phyloP scores from a whole-genome alignment of 495 filamentous ascomycete species.

The Mytilinidion resinicola region DNA sequence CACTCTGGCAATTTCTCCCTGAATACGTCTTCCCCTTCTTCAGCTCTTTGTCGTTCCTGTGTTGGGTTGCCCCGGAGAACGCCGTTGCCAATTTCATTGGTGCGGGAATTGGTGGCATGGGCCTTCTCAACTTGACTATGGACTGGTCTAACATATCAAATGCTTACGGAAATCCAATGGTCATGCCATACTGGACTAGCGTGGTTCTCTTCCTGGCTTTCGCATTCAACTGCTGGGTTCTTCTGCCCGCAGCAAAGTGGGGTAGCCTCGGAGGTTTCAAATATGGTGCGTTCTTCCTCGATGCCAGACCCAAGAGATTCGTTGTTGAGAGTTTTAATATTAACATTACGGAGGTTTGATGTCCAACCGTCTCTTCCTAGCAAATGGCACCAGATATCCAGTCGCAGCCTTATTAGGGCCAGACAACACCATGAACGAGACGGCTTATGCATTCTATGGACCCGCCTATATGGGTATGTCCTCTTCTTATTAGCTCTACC shows the following conservation, averaged over 20 bases:
- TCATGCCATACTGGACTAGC: constrained; percentile 52
- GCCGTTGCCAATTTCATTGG: constrained; percentile 53
- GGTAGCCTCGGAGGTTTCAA: constrained; percentile 47
- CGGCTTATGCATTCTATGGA: constrained; percentile 46
- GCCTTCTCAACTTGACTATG: constrained; percentile 50
- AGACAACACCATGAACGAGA: constrained; percentile 47
- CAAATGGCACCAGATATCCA: constrained; percentile 48
- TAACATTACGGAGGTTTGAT: constrained; percentile 42
- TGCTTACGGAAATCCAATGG: constrained; percentile 44
- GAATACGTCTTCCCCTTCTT: constrained; percentile 53
- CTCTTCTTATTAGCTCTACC: too few relatives aligned
- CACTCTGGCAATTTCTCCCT: constrained; percentile 54
- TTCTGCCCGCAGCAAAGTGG: constrained; percentile 51
- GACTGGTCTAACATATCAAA: constrained; percentile 53
- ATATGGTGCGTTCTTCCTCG: constrained; percentile 26
- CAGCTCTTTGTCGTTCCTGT: constrained; percentile 54
- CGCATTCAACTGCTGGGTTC: constrained; percentile 50
- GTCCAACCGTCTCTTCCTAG: constrained; percentile 48
- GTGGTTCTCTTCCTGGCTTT: constrained; percentile 49
- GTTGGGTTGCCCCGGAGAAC: constrained; percentile 54
- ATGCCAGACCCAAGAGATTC: too few relatives aligned
- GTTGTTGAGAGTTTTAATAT: too few relatives aligned
- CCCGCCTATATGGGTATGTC: constrained; percentile 48
- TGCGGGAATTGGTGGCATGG: constrained; percentile 52
- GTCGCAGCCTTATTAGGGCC: constrained; percentile 42